Base-by-base conservation (phyloP, 108 stramenopile genomes). In the Fistulifera pelliculosa region DNA sequence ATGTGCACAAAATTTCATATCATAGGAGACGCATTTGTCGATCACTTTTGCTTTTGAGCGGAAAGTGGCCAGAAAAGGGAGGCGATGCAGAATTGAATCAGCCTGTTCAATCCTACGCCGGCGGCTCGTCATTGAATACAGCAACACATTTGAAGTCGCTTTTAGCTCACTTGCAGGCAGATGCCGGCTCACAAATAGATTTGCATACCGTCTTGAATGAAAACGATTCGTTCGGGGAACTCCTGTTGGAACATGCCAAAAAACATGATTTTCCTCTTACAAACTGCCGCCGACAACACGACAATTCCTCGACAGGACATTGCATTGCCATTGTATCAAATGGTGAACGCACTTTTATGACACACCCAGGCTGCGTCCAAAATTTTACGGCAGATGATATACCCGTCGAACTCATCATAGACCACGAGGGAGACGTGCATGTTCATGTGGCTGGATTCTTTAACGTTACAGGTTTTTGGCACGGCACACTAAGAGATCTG, bases 1-100 rank as follows among this genome's bases (percentile, higher is more conserved):
- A 45, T 45, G 21, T 11, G 4, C 44, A 45, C 3, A 8, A 4
- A 6, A 45, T 45, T 45, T 17, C 70, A 77, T 31, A 43, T 83
- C 3, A 61, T 77, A 17, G 87, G 87, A n/a, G 87, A 89, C 62
- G 83, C 83, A 17, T 89, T 77, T 48, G 81, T 77, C 17, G 87
- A 89, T 62, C 54, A 85, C 24, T 76, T 83, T 55, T 80, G 71
- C 39, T 76, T 69, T 60, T 66, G 83, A 1, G 77, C 14, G 64
- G 55, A 18, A 58, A 63, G 1, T 61, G 55, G 52, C 80, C 80
- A 0, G 60, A 75, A 47, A 18, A 45, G 12, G 87, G 87, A 19
- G 87, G 87, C 1, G 87, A 89, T 62, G 71, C 81, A 17, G 64
- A 70, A 14, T 56, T 89, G 49, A 55, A 56, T 6, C 71, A 70